Conservation (phyloP, 2,329 filamentous ascomycete genomes). For the Fusarium continuum region DNA sequence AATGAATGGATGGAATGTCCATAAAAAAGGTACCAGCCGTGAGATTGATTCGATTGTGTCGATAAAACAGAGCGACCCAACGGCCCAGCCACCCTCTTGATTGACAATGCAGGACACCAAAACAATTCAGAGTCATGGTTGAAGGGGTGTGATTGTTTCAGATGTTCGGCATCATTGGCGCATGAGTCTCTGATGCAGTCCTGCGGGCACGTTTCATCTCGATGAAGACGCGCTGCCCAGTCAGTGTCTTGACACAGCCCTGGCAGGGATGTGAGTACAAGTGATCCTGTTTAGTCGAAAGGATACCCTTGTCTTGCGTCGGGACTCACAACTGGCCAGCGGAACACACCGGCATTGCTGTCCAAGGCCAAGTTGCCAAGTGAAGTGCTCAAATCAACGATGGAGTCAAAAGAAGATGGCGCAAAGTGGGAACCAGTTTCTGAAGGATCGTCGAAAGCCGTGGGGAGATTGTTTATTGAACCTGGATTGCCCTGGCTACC, state of each 20-base stretch:
- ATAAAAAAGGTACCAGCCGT: neutral
- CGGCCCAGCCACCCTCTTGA: constrained; percentile 6
- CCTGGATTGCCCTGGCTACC: constrained; percentile 8
- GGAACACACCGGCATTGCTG: constrained; percentile 26
- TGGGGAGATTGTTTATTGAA: constrained; percentile 39
- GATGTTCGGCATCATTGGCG: constrained; percentile 47
- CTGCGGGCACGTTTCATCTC: constrained; percentile 62
- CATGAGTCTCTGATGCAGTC: constrained; percentile 52
- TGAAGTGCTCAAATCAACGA: constrained; percentile 1
- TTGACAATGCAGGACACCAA: constrained; percentile 11
- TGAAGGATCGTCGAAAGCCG: constrained; percentile 21
- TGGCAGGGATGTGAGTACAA: constrained; percentile 39
- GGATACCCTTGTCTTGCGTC: constrained; percentile 33
- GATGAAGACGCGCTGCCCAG: constrained; percentile 44
- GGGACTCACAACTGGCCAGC: constrained; percentile 21
- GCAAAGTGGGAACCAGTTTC: constrained; percentile 13
- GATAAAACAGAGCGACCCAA: constrained; percentile 19
- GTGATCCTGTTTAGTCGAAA: constrained; percentile 29
- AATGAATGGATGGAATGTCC: constrained; percentile 11
- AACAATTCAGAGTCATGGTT: constrained; percentile 3
- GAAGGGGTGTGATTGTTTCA: constrained; percentile 37
- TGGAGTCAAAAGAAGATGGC: constrained; percentile 16
- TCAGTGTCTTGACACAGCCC: constrained; percentile 37
- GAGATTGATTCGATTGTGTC: constrained; percentile 33
- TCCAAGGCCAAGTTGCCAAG: neutral